Evolutionary conservation across 805 yeast genomes (phyloP).

Genomic region (Metschnikowia vanudenii): DNA sequence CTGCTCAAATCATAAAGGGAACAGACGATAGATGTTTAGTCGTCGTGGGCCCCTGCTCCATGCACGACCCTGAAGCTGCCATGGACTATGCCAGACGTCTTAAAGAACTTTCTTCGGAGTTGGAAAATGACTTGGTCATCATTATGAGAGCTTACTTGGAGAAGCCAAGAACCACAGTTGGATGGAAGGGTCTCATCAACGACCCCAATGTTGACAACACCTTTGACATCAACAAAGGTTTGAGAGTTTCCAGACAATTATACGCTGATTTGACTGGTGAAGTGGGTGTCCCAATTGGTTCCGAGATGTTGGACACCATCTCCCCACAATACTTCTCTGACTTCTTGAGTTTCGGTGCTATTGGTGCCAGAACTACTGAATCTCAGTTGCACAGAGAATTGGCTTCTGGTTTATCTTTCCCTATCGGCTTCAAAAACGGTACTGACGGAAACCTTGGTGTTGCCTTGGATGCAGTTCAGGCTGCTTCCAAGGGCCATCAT

Average conservation of each 20-base stretch:
- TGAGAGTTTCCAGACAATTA: conserved; percentile 82
- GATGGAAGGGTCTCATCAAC: conserved; percentile 97
- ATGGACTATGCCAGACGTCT: conserved; percentile 78
- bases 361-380: conserved; percentile 98
- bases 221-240: conserved; percentile 92
- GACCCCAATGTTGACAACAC: conserved; percentile 95
- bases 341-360: conserved; percentile 93
- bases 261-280: conserved; percentile 78
- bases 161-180: conserved; percentile 98
- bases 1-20: conserved; percentile 72
- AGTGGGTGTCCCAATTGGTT: conserved; percentile 76
- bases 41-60: conserved; percentile 95
- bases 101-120: conserved; percentile 53
- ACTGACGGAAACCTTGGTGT: conserved; percentile 95
- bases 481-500: conserved; percentile 92
- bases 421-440: conserved; percentile 97
- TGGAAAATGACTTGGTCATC: conserved; percentile 73
- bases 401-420: conserved; percentile 96
- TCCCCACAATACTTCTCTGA: conserved; percentile 95
- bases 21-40: conserved; percentile 83
- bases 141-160: conserved; percentile 98
- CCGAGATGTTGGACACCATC: conserved; percentile 96
- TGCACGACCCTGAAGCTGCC: conserved; percentile 93
- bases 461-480: conserved; percentile 90
- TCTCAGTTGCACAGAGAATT: conserved; percentile 96